Base-by-base conservation (phyloP, 139 green algal species). In the Chlamydomonas incerta region DNA sequence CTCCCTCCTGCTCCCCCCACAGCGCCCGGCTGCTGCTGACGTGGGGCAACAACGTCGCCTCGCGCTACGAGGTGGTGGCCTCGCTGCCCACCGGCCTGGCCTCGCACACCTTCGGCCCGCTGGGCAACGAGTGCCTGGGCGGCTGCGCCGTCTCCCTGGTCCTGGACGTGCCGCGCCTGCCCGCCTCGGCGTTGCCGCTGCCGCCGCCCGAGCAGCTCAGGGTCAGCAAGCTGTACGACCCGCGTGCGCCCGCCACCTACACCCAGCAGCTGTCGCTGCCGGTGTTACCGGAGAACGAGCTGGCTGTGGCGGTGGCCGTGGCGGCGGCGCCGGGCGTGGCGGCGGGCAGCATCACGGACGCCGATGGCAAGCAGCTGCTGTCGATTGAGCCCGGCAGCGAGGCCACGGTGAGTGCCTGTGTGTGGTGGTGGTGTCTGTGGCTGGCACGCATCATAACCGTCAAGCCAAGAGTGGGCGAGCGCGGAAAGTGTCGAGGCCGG, bases 71-170 rank as follows among this genome's bases (percentile, higher is more conserved):
- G 9, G 70, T 46, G 4, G 20, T 88, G 26, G 55, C 55, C 55
- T 60, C 55, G 17, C 55, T 82, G 23, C 60, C 60, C 60, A 21
- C 24, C 8, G 86, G 89, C 28, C 37, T 75, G 0, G 73, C 67
- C 0, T 63, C 41, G 15, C 29, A 87, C 20, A 52, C 46, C 17
- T 55, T 92, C 13, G 77, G 77, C 14, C 67, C 66, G 9, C 72
- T 90, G 4, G 86, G 82, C 41, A 17, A 58, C 20, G 89, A 92
- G 79, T 89, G 86, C 71, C 20, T 66, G 0, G 89, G 89, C 50
- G 85, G 76, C 58, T 90, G 85, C 83, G 60, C 58, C 52, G 57
- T 89, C 0, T 21, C 55, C 8, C 67, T 87, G 3, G n/a, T 88
- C 13, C 70, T 90, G 21, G 65, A 86, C 24, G 86, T 90, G 29